Evolutionary conservation across 2,329 filamentous ascomycete genomes (phyloP), one percentile per base, ranked within the genome.

Genomic region (Dichotomopilus funicola): DNA sequence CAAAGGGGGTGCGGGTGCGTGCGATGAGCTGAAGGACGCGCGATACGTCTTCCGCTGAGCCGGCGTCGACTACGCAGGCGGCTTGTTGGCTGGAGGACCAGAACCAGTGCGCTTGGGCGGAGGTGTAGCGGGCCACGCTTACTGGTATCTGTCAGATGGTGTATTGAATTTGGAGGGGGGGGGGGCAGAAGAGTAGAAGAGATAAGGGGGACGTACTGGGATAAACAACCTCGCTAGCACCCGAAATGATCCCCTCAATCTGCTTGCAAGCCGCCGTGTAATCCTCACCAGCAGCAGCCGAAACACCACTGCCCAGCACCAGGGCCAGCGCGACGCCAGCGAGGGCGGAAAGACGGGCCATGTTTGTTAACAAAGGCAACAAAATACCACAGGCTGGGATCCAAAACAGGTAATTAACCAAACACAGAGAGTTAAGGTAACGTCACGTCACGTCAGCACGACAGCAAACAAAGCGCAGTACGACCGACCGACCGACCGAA

Each of bases 41-140:
- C 3, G 67, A 63, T 1, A 68, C 58, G 56, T 69, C 66, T 7
- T 58, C 43, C 1, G 59, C 56, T 0, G 59, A 61, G 0, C 53
- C 62, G 6, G 61, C 61, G 42, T 67, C 58, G 19, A 68, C 57
- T n/a, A 67, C 65, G 43, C 67, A 69, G 0, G 57, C 49, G 5
- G 67, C 57, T 2, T 38, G 59, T 11, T 68, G 55, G 4, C 49
- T 61, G 1, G 66, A 68, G 2, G 67, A 67, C 1, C 52, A 51
- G 56, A 68, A 65, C 60, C 64, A 69, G 51, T 69, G 67, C 4
- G 58, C 11, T n/a, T 34, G 63, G 9, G 53, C 53, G 12, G 9
- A 10, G 3, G 9, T 27, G 31, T 58, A 66, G 9, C 27, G 41
- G 4, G 49, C 3, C 2, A 13, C 5, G 13, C 59, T 49, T 11